Conservation (phyloP, 2,329 filamentous ascomycete species). For the Lachnellula willkommii region DNA sequence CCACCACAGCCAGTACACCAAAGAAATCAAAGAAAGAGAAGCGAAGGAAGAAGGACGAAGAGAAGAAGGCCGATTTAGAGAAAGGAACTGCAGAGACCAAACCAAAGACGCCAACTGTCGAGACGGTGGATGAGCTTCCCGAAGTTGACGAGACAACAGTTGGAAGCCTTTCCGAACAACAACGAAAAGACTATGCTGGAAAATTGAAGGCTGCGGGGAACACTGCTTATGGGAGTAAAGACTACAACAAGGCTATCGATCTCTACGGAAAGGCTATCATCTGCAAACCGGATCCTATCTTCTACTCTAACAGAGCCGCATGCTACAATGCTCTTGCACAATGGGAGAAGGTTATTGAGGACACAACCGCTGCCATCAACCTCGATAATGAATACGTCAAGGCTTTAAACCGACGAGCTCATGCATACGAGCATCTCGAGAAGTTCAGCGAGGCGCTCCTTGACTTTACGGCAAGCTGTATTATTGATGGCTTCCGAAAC, state of each 20-base stretch:
- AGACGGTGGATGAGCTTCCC: slow-evolving; percentile 63
- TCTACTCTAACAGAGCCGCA: slow-evolving; percentile 96
- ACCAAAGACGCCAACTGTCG: slow-evolving; percentile 47
- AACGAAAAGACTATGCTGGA: slow-evolving; percentile 79
- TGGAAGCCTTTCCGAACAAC: slow-evolving; percentile 47
- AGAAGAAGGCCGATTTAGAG: slow-evolving; percentile 62
- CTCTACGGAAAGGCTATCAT: slow-evolving; percentile 94
- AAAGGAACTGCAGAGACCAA: slow-evolving; percentile 42
- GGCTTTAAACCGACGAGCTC: slow-evolving; percentile 91
- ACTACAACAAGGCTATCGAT: slow-evolving; percentile 88
- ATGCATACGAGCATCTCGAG: slow-evolving; percentile 90
- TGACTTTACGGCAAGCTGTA: slow-evolving; percentile 98
- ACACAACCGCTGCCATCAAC: slow-evolving; percentile 89
- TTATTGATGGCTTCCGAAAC: slow-evolving; percentile 96
- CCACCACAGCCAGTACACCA: slow-evolving; percentile 31
- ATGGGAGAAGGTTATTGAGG: slow-evolving; percentile 95
- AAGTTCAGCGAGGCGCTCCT: slow-evolving; percentile 91
- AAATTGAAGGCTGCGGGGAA: slow-evolving; percentile 95
- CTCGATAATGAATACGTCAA: slow-evolving; percentile 97
- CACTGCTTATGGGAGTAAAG: slow-evolving; percentile 90
- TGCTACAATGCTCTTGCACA: slow-evolving; percentile 91
- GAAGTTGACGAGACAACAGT: slow-evolving; percentile 58
- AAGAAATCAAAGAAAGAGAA: slow-evolving; percentile 86
- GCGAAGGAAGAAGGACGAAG: slow-evolving; percentile 78
- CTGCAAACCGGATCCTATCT: slow-evolving; percentile 95